Conservation (phyloP, 169 alveolate species). For the Pseudocohnilembus persalinus region DNA sequence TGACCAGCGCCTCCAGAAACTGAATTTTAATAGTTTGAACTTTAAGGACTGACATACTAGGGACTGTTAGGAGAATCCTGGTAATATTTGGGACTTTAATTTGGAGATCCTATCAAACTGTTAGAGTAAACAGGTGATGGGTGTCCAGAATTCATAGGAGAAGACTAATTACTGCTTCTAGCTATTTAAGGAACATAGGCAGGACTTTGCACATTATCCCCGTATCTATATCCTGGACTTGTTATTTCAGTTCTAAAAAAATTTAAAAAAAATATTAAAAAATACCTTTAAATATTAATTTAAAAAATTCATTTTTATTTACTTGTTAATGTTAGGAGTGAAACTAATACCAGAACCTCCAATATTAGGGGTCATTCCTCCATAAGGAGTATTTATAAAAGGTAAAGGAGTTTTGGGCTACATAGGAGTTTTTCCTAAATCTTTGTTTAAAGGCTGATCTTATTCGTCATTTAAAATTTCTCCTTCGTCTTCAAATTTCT, state of each 20-base stretch:
- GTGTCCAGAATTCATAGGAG: too few species aligned
- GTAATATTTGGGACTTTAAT: neutral
- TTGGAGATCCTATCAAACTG: too few species aligned
- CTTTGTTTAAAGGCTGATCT: neutral
- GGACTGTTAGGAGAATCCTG: neutral
- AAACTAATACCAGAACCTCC: neutral
- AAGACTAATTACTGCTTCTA: neutral
- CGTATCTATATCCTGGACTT: too few species aligned
- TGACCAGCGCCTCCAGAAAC: too few species aligned
- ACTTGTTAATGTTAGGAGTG: neutral
- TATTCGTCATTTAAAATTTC: neutral
- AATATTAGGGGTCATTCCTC: neutral
- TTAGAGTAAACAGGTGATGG: too few species aligned
- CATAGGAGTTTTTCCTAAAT: neutral
- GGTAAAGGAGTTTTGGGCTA: neutral
- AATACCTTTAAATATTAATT: too few species aligned
- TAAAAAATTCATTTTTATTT: too few species aligned
- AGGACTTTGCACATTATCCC: too few species aligned
- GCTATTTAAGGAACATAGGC: neutral
- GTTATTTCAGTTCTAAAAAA: too few species aligned
- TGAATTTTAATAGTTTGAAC: neutral
- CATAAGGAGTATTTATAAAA: neutral
- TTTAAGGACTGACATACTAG: neutral
- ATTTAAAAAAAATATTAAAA: too few species aligned
- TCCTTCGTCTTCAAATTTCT: constrained; percentile 12